These are phyloP conservation scores for Pisolithus thermaeus DNA, from an alignment of 1,284 basidiomycete genomes.

Conservation along the genomic window DNA sequence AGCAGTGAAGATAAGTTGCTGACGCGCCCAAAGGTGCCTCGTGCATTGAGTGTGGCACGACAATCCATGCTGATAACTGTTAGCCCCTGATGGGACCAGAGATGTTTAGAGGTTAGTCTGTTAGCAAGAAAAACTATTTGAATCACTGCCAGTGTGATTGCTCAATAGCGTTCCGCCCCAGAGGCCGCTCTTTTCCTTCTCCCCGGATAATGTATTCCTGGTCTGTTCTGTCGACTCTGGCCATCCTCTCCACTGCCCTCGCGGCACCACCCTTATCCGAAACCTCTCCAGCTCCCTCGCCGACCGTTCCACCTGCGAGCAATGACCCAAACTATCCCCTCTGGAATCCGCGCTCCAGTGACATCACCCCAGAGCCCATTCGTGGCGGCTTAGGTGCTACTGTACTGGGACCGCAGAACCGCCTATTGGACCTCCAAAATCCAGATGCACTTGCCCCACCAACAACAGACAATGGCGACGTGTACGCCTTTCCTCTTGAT, in stretches of 20 bases:
- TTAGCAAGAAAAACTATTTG: background rate
- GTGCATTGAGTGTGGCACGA: no score
- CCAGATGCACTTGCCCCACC: conserved; percentile 49
- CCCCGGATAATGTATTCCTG: conserved; percentile 19
- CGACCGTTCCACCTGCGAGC: conserved; percentile 29
- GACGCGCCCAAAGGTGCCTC: no score
- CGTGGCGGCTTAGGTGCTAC: conserved; percentile 33
- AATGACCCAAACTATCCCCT: conserved; percentile 26
- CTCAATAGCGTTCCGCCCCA: conserved; percentile 7
- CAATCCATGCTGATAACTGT: no score
- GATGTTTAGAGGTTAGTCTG: no score
- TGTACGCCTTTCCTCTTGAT: conserved; percentile 20
- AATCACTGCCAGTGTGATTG: conserved; percentile 13
- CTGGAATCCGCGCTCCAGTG: conserved; percentile 23
- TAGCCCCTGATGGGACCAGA: no score
- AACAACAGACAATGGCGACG: conserved; percentile 41
- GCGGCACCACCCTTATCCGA: conserved; percentile 19
- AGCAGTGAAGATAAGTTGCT: no score
- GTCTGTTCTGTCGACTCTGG: conserved; percentile 25
- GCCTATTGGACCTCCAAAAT: conserved; percentile 40
- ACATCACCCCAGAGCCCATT: conserved; percentile 30
- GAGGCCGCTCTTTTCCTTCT: conserved; percentile 8
- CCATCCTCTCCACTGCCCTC: conserved; percentile 15
- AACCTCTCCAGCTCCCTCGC: conserved; percentile 14
- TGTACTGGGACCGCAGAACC: conserved; percentile 46